These are phyloP conservation scores for Eimeria maxima DNA, from an alignment of 169 alveolate species.

Conservation along the genomic window DNA sequence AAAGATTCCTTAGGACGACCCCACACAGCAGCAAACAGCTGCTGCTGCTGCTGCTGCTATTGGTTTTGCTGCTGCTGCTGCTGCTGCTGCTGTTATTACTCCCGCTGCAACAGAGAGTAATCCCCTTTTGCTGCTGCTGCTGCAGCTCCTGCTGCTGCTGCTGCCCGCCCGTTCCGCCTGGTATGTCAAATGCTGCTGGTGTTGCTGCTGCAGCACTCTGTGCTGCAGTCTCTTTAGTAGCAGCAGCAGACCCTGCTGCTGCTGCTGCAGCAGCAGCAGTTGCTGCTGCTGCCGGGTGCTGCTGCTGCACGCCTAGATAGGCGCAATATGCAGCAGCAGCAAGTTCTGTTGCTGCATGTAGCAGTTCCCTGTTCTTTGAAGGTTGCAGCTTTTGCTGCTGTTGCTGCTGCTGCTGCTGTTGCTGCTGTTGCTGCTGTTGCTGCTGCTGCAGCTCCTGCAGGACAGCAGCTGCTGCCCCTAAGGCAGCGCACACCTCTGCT, in stretches of 20 bases:
- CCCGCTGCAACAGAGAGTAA: background rate
- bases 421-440: conserved; percentile 9
- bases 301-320: background rate
- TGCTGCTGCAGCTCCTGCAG: conserved; percentile 15
- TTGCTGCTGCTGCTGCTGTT: conserved; percentile 33
- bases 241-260: background rate
- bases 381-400: background rate
- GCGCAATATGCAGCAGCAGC: conserved; percentile 16
- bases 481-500: background rate
- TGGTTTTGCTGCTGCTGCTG: conserved; percentile 1
- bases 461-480: background rate
- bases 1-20: background rate
- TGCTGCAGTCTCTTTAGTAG: background rate
- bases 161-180: background rate
- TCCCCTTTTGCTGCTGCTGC: background rate
- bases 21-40: background rate
- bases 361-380: background rate
- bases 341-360: conserved; percentile 1
- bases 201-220: conserved; percentile 12
- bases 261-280: background rate
- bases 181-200: background rate
- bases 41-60: conserved; percentile 6
- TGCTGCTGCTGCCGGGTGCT: background rate
- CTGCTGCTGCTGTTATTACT: conserved; percentile 46
- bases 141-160: conserved; percentile 21